A percentile compares a stretch with the other conserved stretches of the same genome.
These are phyloP conservation scores for Xylaria castorea DNA, from an alignment of 495 filamentous ascomycete species.

Conservation along the genomic window DNA sequence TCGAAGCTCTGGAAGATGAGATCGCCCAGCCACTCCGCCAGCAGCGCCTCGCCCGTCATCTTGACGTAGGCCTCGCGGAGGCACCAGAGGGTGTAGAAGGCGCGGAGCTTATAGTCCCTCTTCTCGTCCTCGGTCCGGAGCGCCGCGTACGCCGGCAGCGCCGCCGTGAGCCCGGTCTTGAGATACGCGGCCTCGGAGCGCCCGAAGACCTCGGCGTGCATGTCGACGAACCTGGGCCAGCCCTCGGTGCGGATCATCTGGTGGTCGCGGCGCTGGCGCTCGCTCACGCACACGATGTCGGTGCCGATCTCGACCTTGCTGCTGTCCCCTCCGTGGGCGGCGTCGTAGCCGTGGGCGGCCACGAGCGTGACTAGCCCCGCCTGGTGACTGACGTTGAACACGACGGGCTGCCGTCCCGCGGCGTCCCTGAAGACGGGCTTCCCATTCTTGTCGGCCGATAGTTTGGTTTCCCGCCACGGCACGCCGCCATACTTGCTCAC, in stretches of 20 bases:
- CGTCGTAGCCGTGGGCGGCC: slow-evolving; percentile 47
- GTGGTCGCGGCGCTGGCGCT: slow-evolving; percentile 64
- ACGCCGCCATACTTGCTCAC: slow-evolving; percentile 67
- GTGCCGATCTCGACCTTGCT: slow-evolving; percentile 60
- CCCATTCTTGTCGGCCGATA: slow-evolving; percentile 65
- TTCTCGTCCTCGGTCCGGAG: slow-evolving; percentile 27
- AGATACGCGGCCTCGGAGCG: slow-evolving; percentile 48
- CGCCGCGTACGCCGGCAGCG: slow-evolving; percentile 30
- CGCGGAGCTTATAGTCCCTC: slow-evolving; percentile 58
- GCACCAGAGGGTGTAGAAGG: slow-evolving; percentile 90
- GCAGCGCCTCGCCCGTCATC: slow-evolving; percentile 86
- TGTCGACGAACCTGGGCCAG: slow-evolving; percentile 73
- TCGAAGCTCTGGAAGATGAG: slow-evolving; percentile 69
- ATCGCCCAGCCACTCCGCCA: slow-evolving; percentile 77
- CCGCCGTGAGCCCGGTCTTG: slow-evolving; percentile 39
- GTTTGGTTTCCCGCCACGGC: slow-evolving; percentile 68
- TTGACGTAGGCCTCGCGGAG: slow-evolving; percentile 93
- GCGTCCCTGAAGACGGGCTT: slow-evolving; percentile 64
- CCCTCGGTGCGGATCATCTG: slow-evolving; percentile 53
- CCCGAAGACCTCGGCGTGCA: slow-evolving; percentile 80
- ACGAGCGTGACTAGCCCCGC: slow-evolving; percentile 72
- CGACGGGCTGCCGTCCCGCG: slow-evolving; percentile 50
- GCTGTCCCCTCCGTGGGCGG: slow-evolving; percentile 29
- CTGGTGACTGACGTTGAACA: slow-evolving; percentile 92
- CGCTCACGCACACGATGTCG: slow-evolving; percentile 78